Percentiles rank a stretch among this genome's conserved stretches.
Evolutionary conservation across 768 basidiomycete genomes (phyloP).

Genomic region (Mrakia blollopis): DNA sequence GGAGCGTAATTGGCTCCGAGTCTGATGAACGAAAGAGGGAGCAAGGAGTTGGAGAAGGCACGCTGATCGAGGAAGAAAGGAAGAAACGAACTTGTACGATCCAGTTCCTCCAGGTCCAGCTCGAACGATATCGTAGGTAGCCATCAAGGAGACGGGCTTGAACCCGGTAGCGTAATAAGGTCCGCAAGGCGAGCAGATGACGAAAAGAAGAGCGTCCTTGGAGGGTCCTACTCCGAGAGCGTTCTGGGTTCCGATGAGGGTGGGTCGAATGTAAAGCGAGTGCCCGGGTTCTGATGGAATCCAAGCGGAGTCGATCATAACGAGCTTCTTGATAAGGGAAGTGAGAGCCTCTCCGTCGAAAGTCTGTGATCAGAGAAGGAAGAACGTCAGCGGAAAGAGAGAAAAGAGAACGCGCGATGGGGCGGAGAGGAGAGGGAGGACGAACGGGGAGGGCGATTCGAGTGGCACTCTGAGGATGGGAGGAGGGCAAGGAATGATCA

Average conservation of each 20-base stretch:
- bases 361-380: constrained; percentile 45
- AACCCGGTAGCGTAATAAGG: constrained; percentile 55
- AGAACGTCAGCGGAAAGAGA: constrained; percentile 1
- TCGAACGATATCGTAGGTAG: constrained; percentile 74
- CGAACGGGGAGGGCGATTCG: constrained; percentile 32
- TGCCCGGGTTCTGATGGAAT: constrained; percentile 82
- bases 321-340: constrained; percentile 77
- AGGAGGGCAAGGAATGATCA: background rate
- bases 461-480: constrained; percentile 21
- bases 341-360: constrained; percentile 73
- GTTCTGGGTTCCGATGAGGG: constrained; percentile 63
- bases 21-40: background rate
- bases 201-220: constrained; percentile 74
- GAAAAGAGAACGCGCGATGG: background rate
- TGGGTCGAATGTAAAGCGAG: constrained; percentile 72
- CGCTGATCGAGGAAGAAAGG: background rate
- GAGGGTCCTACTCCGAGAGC: constrained; percentile 64
- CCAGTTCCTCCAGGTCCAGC: constrained; percentile 89
- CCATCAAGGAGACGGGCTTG: constrained; percentile 84
- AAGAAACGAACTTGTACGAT: constrained; percentile 60
- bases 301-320: constrained; percentile 80
- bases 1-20: constrained; percentile 62
- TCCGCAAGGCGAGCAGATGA: constrained; percentile 55
- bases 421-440: too few species aligned
- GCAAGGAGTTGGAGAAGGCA: constrained; percentile 45